A percentile compares a stretch with the other conserved stretches of the same genome.
Evolutionary conservation across 352 stramenopile species (phyloP).

Genomic region (Phytophthora idaei): DNA sequence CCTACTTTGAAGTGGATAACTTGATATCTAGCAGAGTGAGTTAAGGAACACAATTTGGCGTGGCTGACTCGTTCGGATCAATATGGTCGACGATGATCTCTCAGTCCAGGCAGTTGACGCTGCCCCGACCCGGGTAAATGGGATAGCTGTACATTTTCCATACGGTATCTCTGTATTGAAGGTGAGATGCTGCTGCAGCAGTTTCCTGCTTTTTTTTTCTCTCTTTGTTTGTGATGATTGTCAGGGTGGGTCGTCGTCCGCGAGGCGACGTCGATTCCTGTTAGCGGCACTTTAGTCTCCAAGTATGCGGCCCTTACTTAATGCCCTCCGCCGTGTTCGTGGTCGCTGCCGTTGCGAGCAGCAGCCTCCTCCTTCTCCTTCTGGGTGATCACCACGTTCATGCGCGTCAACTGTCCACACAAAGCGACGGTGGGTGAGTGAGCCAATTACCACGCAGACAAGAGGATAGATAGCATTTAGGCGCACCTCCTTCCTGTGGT

Average conservation of each 20-base stretch:
- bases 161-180: slow-evolving; percentile 39
- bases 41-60: slow-evolving; percentile 2
- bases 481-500: slow-evolving; percentile 94
- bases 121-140: not conserved
- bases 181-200: slow-evolving; percentile 4
- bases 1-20: slow-evolving; percentile 2
- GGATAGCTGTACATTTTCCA: slow-evolving; percentile 31
- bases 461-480: not conserved
- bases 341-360: slow-evolving; percentile 42
- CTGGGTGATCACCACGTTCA: slow-evolving; percentile 84
- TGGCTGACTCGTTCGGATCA: not conserved
- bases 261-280: slow-evolving; percentile 12
- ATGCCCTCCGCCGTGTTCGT: slow-evolving; percentile 49
- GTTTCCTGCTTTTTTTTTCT: slow-evolving; percentile 21
- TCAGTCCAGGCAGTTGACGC: not conserved
- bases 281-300: not conserved
- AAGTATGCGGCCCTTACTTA: slow-evolving; percentile 37
- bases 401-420: slow-evolving; percentile 68
- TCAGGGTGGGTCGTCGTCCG: slow-evolving; percentile 12
- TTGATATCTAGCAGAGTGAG: slow-evolving; percentile 6
- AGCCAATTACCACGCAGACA: not conserved
- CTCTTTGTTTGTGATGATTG: slow-evolving; percentile 9
- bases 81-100: not conserved
- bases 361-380: slow-evolving; percentile 78
- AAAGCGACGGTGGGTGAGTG: slow-evolving; percentile 7